Evolutionary conservation across 768 basidiomycete genomes (phyloP).

Genomic region (Amanita subjunquillea): DNA sequence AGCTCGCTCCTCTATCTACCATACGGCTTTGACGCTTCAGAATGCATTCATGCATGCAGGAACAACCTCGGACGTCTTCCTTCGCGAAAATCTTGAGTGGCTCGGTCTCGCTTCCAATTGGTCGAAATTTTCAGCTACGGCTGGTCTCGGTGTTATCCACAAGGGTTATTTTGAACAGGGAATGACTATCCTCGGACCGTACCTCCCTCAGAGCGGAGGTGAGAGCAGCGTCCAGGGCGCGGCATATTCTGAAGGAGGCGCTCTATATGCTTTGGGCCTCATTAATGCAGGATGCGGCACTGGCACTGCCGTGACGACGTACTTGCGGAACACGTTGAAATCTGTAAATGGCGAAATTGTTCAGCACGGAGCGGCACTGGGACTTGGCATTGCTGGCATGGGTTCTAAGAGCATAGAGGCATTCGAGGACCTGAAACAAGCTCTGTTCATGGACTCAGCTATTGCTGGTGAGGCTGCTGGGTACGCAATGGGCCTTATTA

Average conservation of each 20-base stretch:
- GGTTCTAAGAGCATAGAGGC: slow-evolving; percentile 82
- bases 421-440: slow-evolving; percentile 85
- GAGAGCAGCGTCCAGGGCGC: slow-evolving; percentile 72
- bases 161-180: slow-evolving; percentile 94
- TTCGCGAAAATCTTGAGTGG: slow-evolving; percentile 96
- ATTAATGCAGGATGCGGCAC: slow-evolving; percentile 89
- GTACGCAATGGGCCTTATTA: slow-evolving; percentile 95
- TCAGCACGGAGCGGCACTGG: slow-evolving; percentile 94
- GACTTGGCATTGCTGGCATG: slow-evolving; percentile 94
- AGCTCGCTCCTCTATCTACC: slow-evolving; percentile 92
- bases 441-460: slow-evolving; percentile 89
- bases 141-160: slow-evolving; percentile 94
- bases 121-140: slow-evolving; percentile 98
- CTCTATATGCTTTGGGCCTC: slow-evolving; percentile 89
- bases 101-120: slow-evolving; percentile 91
- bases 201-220: slow-evolving; percentile 71
- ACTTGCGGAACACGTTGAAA: slow-evolving; percentile 73
- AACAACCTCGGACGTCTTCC: slow-evolving; percentile 88
- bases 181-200: slow-evolving; percentile 85
- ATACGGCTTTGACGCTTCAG: slow-evolving; percentile 91
- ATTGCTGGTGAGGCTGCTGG: slow-evolving; percentile 94
- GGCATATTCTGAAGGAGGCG: slow-evolving; percentile 90
- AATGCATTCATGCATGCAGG: slow-evolving; percentile 99
- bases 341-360: slow-evolving; percentile 75
- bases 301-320: slow-evolving; percentile 66